Percentiles rank a stretch among this genome's conserved stretches.
Evolutionary conservation across 1,284 basidiomycete species (phyloP).

Genomic region (Cutaneotrichosporon cutaneum): DNA sequence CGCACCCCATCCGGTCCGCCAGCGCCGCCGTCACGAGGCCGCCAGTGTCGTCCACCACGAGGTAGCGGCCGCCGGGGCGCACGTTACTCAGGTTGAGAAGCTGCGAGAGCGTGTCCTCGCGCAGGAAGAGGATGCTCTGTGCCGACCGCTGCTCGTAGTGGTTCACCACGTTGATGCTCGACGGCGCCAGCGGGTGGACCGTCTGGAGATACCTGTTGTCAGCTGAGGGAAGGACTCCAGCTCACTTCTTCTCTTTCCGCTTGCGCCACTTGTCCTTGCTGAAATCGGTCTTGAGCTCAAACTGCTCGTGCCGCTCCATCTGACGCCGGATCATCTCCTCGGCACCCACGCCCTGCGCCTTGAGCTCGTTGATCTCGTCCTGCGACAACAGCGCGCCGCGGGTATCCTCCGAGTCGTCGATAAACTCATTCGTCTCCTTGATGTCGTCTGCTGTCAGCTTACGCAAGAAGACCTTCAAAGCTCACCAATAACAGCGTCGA

Average conservation of each 20-base stretch:
- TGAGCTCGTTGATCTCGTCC: conserved; percentile 73
- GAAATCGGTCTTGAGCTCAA: conserved; percentile 88
- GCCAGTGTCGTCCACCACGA: conserved; percentile 89
- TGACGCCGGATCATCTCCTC: conserved; percentile 91
- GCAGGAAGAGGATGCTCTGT: conserved; percentile 75
- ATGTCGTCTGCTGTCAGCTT: conserved; percentile 42
- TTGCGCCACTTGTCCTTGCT: conserved; percentile 96
- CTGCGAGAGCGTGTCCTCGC: conserved; percentile 85
- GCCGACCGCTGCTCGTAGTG: conserved; percentile 72
- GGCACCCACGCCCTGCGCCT: conserved; percentile 45
- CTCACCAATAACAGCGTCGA: conserved; percentile 47
- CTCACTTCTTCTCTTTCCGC: conserved; percentile 89
- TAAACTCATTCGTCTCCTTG: conserved; percentile 50
- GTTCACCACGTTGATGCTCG: conserved; percentile 80
- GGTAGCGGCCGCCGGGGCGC: conserved; percentile 77
- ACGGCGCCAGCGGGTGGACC: conserved; percentile 86
- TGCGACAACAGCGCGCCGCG: conserved; percentile 65
- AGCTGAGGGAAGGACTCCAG: conserved; percentile 9
- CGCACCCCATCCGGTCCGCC: conserved; percentile 79
- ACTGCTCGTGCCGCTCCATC: conserved; percentile 85
- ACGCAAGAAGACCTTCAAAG: background rate
- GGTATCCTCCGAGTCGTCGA: conserved; percentile 63
- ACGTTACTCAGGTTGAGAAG: conserved; percentile 81
- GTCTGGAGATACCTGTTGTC: conserved; percentile 75
- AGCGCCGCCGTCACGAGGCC: conserved; percentile 84